Percentiles rank a stretch among this genome's conserved stretches.
phyloP scores from a whole-genome alignment of 768 basidiomycete genomes.

The Dacryopinax spathularia region DNA sequence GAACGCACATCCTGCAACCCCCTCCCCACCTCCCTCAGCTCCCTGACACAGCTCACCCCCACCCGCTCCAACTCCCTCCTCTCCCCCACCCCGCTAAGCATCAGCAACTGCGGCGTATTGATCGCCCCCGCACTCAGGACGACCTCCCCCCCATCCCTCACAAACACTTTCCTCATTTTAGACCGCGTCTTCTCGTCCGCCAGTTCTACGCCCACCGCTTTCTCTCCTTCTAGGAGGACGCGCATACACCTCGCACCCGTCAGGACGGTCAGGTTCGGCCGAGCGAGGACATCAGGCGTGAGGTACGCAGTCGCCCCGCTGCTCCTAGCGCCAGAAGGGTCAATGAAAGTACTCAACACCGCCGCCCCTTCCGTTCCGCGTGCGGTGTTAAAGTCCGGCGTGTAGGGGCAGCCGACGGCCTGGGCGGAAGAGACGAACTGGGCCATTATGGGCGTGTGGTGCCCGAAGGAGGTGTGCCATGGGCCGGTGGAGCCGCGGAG shows the following conservation, averaged over 20 bases:
- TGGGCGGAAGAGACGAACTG: constrained; percentile 2
- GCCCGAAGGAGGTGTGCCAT: not conserved
- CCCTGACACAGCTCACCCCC: constrained; percentile 2
- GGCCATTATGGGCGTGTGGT: not conserved
- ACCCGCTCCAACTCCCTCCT: not conserved
- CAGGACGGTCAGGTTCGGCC: constrained; percentile 19
- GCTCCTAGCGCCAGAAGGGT: constrained; percentile 14
- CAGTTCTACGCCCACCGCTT: not conserved
- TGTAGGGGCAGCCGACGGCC: constrained; percentile 38
- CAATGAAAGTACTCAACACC: constrained; percentile 29
- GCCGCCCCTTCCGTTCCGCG: constrained; percentile 46
- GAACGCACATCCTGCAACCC: constrained; percentile 26
- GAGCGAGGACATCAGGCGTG: constrained; percentile 12
- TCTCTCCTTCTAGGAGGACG: not conserved
- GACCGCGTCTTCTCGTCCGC: not conserved
- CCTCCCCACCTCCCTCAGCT: constrained; percentile 31
- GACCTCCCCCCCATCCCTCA: constrained; percentile 12
- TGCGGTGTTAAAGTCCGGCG: constrained; percentile 42
- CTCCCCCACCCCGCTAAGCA: constrained; percentile 16
- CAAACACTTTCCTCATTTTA: not conserved
- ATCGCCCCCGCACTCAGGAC: constrained; percentile 17
- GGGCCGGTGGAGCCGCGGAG: constrained; percentile 7
- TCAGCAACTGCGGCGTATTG: constrained; percentile 16
- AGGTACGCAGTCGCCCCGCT: constrained; percentile 21
- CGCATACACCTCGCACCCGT: not conserved